Conservation (phyloP, 179 eudicot species). For the Silene vulgaris region DNA sequence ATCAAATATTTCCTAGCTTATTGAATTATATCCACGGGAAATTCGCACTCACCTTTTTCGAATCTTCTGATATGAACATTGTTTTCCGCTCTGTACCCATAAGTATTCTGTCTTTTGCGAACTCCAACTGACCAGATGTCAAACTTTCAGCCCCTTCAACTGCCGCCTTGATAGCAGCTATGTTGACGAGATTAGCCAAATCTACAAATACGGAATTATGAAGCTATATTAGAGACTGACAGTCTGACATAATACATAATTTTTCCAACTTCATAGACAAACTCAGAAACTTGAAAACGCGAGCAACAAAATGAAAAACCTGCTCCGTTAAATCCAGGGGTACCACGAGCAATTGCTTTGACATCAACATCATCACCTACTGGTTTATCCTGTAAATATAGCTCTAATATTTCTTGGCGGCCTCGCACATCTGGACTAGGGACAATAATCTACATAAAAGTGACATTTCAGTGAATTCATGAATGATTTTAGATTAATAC, state of each 20-base stretch:
- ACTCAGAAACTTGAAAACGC: background rate
- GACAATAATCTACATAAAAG: conserved; percentile 61
- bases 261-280: background rate
- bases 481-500: background rate
- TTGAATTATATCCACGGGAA: background rate
- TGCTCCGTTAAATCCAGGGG: conserved; percentile 98
- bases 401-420: conserved; percentile 87
- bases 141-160: conserved; percentile 85
- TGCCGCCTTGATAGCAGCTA: conserved; percentile 97
- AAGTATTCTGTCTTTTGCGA: conserved; percentile 91
- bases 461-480: conserved; percentile 7
- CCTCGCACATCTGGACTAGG: conserved; percentile 95
- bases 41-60: conserved; percentile 61
- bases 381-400: conserved; percentile 85
- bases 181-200: conserved; percentile 88
- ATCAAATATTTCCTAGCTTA: background rate
- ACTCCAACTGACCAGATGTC: conserved; percentile 69
- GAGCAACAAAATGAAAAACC: conserved; percentile 33
- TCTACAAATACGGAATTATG: conserved; percentile 40
- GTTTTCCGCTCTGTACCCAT: conserved; percentile 98
- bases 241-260: conserved; percentile 6
- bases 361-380: conserved; percentile 73
- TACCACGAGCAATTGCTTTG: conserved; percentile 88
- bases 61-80: conserved; percentile 80
- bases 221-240: conserved; percentile 13